Conservation (phyloP, 441 rosid genomes). For the Corymbia calophylla region DNA sequence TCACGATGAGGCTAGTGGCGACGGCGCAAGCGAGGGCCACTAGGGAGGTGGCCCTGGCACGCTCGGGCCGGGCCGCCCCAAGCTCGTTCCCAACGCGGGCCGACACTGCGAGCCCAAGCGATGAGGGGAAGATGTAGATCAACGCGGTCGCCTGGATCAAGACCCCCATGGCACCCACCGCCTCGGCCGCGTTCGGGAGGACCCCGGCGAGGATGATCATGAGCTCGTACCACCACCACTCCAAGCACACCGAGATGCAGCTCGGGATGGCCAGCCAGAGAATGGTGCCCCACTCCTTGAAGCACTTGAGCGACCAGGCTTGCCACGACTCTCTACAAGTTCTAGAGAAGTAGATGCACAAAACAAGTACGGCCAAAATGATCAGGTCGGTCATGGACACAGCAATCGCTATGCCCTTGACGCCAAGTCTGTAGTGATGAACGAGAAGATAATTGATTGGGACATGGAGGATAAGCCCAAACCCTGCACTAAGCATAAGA, state of each 20-base stretch:
- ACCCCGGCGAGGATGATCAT: constrained; percentile 26
- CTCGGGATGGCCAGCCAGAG: constrained; percentile 24
- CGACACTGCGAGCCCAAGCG: constrained; percentile 23
- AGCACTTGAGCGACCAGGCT: constrained; percentile 19
- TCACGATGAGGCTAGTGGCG: constrained; percentile 10
- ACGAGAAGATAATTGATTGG: constrained; percentile 22
- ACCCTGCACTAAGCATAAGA: constrained; percentile 16
- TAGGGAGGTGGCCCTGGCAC: constrained; percentile 13
- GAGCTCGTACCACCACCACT: constrained; percentile 46
- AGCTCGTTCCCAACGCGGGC: constrained; percentile 22
- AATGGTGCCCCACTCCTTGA: constrained; percentile 17
- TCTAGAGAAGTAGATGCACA: constrained; percentile 16
- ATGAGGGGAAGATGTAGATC: constrained; percentile 27
- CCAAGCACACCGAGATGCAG: constrained; percentile 27
- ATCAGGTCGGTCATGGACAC: constrained; percentile 15
- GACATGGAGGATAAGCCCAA: constrained; percentile 19
- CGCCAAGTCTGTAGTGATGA: constrained; percentile 8
- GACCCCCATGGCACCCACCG: constrained; percentile 27
- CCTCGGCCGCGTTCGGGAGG: constrained; percentile 10
- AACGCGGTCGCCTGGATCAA: constrained; percentile 24
- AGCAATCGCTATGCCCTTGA: constrained; percentile 22
- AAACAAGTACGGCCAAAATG: constrained; percentile 11
- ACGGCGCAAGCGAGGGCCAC: constrained; percentile 15
- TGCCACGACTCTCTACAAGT: constrained; percentile 20
- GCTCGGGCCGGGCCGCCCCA: constrained; percentile 15